Conservation (phyloP, 2,329 filamentous ascomycete species). For the Fusarium nisikadoi region DNA sequence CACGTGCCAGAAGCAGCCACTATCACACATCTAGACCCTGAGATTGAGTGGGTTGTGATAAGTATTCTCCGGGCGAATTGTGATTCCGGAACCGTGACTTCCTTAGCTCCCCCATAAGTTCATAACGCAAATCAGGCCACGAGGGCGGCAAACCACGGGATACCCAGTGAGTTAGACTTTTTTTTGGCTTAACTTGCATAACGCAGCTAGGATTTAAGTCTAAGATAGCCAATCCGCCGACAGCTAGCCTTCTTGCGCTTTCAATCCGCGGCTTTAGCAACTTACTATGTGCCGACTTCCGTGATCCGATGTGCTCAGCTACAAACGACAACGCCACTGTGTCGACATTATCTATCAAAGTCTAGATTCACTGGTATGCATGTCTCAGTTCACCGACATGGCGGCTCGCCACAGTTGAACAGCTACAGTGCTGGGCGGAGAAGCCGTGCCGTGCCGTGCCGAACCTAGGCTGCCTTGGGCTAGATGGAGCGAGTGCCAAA, state of each 20-base stretch:
- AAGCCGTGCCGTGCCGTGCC: not conserved
- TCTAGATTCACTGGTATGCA: not conserved
- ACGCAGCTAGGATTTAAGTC: too few species aligned
- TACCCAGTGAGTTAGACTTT: too few species aligned
- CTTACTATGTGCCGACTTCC: not conserved
- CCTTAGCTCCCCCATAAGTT: not conserved
- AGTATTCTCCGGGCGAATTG: not conserved
- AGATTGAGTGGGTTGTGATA: not conserved
- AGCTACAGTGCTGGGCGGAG: not conserved
- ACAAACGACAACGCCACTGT: too few species aligned
- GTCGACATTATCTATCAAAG: not conserved
- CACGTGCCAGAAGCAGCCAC: not conserved
- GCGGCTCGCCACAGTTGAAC: not conserved
- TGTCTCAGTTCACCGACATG: not conserved
- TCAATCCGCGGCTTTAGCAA: not conserved
- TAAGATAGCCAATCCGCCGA: too few species aligned
- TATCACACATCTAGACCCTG: not conserved
- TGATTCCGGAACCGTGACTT: not conserved
- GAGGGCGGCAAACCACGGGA: too few species aligned
- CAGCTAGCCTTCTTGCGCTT: not conserved
- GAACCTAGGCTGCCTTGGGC: not conserved
- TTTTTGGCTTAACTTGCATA: too few species aligned
- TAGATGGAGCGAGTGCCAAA: not conserved
- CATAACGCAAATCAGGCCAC: too few species aligned
- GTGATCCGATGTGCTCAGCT: not conserved